These are phyloP conservation scores for Sporothrix globosa DNA, from an alignment of 2,329 filamentous ascomycete genomes.

Conservation along the genomic window DNA sequence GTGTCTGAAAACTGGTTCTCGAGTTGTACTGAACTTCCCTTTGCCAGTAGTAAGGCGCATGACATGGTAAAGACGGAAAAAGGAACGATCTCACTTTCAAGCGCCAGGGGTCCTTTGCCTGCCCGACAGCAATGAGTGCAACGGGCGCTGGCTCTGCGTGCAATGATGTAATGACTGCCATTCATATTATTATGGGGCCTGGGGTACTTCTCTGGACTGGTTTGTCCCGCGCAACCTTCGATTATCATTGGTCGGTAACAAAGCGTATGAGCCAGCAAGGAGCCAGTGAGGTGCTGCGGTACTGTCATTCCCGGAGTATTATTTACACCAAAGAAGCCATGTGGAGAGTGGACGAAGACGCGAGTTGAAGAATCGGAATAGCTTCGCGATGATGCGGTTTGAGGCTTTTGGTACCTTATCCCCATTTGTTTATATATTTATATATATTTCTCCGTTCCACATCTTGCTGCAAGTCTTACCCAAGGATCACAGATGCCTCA, in stretches of 20 bases:
- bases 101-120: conserved; percentile 7
- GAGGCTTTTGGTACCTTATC: too few relatives aligned
- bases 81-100: background rate
- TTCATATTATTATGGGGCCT: background rate
- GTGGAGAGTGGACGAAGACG: too few relatives aligned
- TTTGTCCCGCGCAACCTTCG: background rate
- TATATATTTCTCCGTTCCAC: too few relatives aligned
- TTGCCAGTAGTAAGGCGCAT: too few relatives aligned
- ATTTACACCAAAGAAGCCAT: too few relatives aligned
- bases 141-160: background rate
- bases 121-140: conserved; percentile 11
- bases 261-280: too few relatives aligned
- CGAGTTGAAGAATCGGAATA: too few relatives aligned
- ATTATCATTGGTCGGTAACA: background rate
- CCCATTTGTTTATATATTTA: too few relatives aligned
- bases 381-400: too few relatives aligned
- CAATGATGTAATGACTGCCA: conserved; percentile 25
- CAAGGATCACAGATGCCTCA: background rate
- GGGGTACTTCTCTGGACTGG: background rate
- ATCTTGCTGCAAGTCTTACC: background rate
- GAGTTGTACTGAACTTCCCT: background rate
- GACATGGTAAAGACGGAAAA: background rate
- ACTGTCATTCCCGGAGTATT: too few relatives aligned
- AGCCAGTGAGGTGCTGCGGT: too few relatives aligned
- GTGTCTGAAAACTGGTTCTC: conserved; percentile 5